Evolutionary conservation across 164 flowering plant genomes (phyloP), one percentile per base, ranked within the genome.

Genomic region (Aristolochia contorta): DNA sequence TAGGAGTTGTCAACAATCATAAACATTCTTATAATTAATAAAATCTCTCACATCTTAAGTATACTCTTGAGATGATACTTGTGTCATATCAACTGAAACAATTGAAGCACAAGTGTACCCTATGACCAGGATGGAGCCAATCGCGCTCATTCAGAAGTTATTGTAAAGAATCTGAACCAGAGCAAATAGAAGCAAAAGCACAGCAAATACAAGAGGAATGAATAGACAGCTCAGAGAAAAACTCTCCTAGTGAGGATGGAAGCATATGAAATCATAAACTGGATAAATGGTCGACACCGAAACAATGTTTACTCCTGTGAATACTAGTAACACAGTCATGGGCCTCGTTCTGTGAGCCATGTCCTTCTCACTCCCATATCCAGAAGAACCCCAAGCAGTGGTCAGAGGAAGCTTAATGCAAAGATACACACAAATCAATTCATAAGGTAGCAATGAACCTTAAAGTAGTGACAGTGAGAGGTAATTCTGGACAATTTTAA

Each of bases 341-440:
- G 87, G 87, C 57, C 78, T 60, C 4, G 79, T 77, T 54, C 71
- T 70, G 58, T 80, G 83, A 4, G 87, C 82, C 84, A 77, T 79
- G 24, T 22, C 30, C 2, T 2, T 27, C 7, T 12, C 4, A 24
- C 56, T 22, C 27, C 56, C 16, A 12, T 49, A 37, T 37, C 9
- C 43, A 37, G 43, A 37, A 37, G 43, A 37, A 6, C 1, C 12
- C 30, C 30, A 27, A 27, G 30, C 5, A 27, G 5, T 27, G 2
- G 30, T 27, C 30, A 27, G 30, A 27, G 30, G 5, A 27, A 27
- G 30, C 30, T 27, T 27, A 27, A 2, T 27, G 30, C 30, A 27
- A n/a, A n/a, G n/a, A n/a, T n/a, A n/a, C n/a, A n/a, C n/a, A 27
- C 30, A 27, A 2, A 5, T 27, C 30, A 27, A 27, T 5, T 27